Evolutionary conservation across 2,329 filamentous ascomycete genomes (phyloP).

Genomic region (Trichophyton equinum): DNA sequence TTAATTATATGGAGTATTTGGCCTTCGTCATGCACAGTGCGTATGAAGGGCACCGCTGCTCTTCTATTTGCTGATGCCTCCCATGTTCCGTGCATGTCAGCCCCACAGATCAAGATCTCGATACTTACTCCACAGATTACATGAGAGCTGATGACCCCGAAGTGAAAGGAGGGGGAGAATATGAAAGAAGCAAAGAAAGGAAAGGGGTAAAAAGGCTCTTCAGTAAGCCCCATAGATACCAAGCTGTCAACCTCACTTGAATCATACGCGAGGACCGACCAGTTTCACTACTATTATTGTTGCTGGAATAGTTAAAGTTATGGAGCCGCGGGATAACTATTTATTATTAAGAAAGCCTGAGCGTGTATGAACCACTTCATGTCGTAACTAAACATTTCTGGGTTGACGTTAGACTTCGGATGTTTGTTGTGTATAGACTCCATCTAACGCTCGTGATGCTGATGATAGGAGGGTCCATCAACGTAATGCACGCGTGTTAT

Average conservation of each 20-base stretch:
- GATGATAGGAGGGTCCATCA: background rate
- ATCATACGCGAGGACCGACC: background rate
- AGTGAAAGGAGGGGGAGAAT: background rate
- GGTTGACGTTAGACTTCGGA: background rate
- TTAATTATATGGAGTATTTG: background rate
- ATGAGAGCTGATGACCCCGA: background rate
- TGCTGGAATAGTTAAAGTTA: background rate
- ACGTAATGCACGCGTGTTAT: background rate
- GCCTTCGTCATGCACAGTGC: background rate
- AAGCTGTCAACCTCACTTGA: background rate
- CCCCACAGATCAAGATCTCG: constrained; percentile 2
- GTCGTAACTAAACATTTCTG: background rate
- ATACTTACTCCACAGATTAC: background rate
- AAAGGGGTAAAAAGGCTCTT: background rate
- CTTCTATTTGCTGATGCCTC: background rate
- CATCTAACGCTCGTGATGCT: background rate
- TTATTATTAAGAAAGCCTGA: background rate
- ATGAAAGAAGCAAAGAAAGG: background rate
- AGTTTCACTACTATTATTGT: background rate
- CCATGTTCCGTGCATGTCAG: background rate
- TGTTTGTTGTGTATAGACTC: background rate
- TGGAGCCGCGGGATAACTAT: background rate
- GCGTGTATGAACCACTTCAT: background rate
- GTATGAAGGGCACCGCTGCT: background rate
- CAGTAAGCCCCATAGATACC: background rate